Evolutionary conservation across 2,329 filamentous ascomycete genomes (phyloP), one percentile per base, ranked within the genome.

Genomic region (Epichloe amarillans): DNA sequence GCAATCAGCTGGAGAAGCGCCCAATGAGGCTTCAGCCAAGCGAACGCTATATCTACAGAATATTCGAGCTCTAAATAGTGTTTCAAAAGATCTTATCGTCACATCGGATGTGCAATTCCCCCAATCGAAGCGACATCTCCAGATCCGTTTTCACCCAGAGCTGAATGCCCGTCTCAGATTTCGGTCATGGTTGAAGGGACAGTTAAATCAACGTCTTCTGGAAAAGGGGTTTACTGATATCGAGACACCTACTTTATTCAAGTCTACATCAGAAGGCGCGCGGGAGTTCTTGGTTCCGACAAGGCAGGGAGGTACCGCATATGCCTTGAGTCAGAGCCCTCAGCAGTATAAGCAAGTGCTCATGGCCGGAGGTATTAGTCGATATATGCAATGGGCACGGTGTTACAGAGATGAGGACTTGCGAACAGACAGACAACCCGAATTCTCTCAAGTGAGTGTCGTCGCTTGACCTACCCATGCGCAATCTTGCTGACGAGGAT

Each of bases 311-410:
- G 88, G 88, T 0, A 71, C 82, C 53, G 89, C 88, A 3, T 98
- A 97, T 66, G 93, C 93, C 8, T 72, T 98, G 19, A 90, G 90
- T 0, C 94, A 98, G 65, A 97, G 91, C 57, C 93, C 93, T 0
- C 93, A 98, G 65, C 93, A 98, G 66, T 98, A 97, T 64, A 98
- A 98, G 69, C 93, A 98, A 69, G 87, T 96, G 2, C 76, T 98
- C 41, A 97, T 98, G 89, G 87, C 89, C 0, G 86, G 86, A 54
- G 91, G 91, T 0, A 77, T 96, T 11, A 70, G 75, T 1, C 80
- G 77, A 40, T 98, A 98, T 64, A 94, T 84, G 66, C 93, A 98
- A 61, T 88, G 96, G 69, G 94, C 93, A 2, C 84, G 82, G 56
- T 98, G 93, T 63, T 98, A 96, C 67, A 83, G 93, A 14, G 94